Conservation (phyloP, 257 asterid genomes). For the Voacanga thouarsii region DNA sequence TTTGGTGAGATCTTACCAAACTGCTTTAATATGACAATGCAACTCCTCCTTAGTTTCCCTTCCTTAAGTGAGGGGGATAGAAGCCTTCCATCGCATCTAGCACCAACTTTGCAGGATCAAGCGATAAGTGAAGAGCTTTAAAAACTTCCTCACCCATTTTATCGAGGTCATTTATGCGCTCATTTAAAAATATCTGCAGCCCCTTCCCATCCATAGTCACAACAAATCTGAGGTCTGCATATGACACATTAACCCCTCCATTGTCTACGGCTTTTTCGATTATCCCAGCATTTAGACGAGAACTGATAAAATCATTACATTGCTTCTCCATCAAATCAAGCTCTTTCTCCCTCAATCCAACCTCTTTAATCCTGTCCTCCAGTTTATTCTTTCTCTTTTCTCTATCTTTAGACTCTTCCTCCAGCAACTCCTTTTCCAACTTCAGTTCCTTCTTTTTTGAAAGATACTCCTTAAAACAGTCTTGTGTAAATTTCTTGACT, state of each 20-base stretch:
- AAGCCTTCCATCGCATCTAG: slow-evolving; percentile 35
- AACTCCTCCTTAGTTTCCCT: slow-evolving; percentile 21
- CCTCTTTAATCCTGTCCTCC: slow-evolving; percentile 24
- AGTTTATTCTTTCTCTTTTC: slow-evolving; percentile 27
- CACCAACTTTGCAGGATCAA: slow-evolving; percentile 51
- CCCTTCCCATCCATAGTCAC: slow-evolving; percentile 46
- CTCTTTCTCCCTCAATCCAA: slow-evolving; percentile 26
- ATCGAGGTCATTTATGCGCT: slow-evolving; percentile 35
- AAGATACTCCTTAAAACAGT: slow-evolving; percentile 29
- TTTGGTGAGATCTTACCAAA: slow-evolving; percentile 34
- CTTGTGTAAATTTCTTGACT: slow-evolving; percentile 21
- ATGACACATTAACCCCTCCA: slow-evolving; percentile 1
- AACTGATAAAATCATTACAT: slow-evolving; percentile 11
- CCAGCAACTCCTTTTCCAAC: slow-evolving; percentile 30
- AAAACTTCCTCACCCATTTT: slow-evolving; percentile 33
- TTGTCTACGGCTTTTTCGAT: slow-evolving; percentile 29
- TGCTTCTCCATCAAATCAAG: slow-evolving; percentile 21
- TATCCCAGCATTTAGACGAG: slow-evolving; percentile 16
- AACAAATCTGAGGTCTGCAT: slow-evolving; percentile 18
- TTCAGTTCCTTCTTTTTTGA: slow-evolving; percentile 27
- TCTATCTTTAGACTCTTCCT: slow-evolving; percentile 27
- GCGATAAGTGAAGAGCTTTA: slow-evolving; percentile 29
- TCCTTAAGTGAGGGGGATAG: slow-evolving; percentile 24
- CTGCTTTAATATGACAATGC: slow-evolving; percentile 37
- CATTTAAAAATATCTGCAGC: slow-evolving; percentile 44